Base-by-base conservation (phyloP, 2,329 filamentous ascomycete genomes). In the Pseudogymnoascus sp. region DNA sequence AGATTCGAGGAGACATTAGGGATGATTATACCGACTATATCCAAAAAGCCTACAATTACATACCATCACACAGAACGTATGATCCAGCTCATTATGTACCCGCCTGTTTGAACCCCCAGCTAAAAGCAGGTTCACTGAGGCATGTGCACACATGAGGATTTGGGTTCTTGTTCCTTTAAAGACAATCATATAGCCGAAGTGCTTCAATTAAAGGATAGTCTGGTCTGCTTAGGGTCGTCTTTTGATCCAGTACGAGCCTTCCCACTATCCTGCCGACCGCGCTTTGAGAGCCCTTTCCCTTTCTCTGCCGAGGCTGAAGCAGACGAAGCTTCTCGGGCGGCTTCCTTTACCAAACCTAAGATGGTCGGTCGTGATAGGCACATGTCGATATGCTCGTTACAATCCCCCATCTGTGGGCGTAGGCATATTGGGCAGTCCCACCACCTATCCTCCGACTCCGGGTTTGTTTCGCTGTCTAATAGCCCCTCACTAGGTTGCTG, bases 361-460 rank as follows among this genome's bases (percentile, higher is more conserved):
- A 99, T 97, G 0, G 91, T 90, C 70, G 90, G 85, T 62, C 87
- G 82, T 0, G 92, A 97, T 1, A 99, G 81, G 73, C 94, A 99
- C 7, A 89, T 83, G 72, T 99, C 94, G 60, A 99, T 92, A 71
- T 99, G 94, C 62, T 89, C 84, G 68, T 99, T 99, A 75, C 97
- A 96, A 0, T 77, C 78, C 52, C 81, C 84, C 0, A 79, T 70
- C 70, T 97, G 92, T 0, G 90, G 87, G 14, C 87, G 80, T n/a
- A 78, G 76, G 73, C 94, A 99, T 49, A 97, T 90, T 0, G 94
- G 94, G 73, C 94, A 99, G 38, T 88, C 82, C 92, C 92, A 97
- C 73, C 79, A 80, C 55, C 85, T 78, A 60, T 82, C 71, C 61
- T 76, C 73, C 8, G 28, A 60, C 22, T 39, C 33, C 5, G 35